phyloP scores from a whole-genome alignment of 129 eudicot genomes.

The Cynara cardunculus region DNA sequence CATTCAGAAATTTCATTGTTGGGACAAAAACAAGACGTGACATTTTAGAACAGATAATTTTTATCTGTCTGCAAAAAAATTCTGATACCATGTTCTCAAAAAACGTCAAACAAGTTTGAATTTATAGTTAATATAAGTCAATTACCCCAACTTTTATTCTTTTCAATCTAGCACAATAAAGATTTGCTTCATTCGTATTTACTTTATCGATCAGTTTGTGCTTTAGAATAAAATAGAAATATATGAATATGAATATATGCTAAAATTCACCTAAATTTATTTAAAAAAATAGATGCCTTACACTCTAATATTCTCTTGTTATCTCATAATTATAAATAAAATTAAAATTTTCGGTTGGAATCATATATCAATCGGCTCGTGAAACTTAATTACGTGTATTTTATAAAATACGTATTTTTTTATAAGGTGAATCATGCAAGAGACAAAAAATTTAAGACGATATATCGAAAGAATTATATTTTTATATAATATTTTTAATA shows the following conservation, averaged over 20 bases:
- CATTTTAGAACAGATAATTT: background rate
- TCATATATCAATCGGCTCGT: slow-evolving; percentile 18
- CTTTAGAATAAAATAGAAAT: slow-evolving; percentile 35
- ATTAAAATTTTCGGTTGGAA: slow-evolving; percentile 3
- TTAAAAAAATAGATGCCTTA: slow-evolving; percentile 18
- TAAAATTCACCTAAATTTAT: slow-evolving; percentile 14
- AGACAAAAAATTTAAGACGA: background rate
- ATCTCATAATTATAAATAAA: slow-evolving; percentile 18
- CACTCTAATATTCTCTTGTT: slow-evolving; percentile 24
- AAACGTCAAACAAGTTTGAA: background rate
- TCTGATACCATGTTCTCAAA: background rate
- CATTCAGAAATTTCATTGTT: no score
- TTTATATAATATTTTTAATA: slow-evolving; percentile 26
- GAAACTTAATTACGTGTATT: slow-evolving; percentile 2
- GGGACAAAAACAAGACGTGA: no score
- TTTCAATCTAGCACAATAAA: slow-evolving; percentile 25
- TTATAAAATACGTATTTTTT: background rate
- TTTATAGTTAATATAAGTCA: background rate
- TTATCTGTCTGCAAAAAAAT: no score
- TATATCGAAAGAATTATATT: background rate
- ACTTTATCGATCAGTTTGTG: slow-evolving; percentile 30
- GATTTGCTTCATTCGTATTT: slow-evolving; percentile 32
- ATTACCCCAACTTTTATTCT: slow-evolving; percentile 14
- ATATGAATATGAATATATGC: slow-evolving; percentile 36
- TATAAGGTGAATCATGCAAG: slow-evolving; percentile 22